Base-by-base conservation (phyloP, 495 filamentous ascomycete species). In the Neurospora sp. region DNA sequence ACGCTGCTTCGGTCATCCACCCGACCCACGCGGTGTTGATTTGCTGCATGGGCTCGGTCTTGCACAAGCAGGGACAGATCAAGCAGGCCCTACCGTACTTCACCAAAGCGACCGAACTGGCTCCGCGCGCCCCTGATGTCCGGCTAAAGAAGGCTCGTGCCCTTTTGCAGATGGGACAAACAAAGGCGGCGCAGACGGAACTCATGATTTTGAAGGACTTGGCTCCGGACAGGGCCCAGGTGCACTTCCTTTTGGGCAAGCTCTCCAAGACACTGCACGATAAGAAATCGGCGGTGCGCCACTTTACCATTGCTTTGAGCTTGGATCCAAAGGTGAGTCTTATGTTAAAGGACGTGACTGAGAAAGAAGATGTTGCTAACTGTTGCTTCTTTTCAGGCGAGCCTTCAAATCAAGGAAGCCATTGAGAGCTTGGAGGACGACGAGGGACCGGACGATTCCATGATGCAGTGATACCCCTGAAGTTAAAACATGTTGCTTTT, bases 241-340 rank as follows among this genome's bases (percentile, higher is more conserved):
- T 99, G 37, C 95, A 97, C 81, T 99, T 96, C 83, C 86, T 94
- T 44, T 87, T 98, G 4, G 96, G 94, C 14, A 93, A 91, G 80
- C 82, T 96, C 73, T 94, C 96, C 81, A 97, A 96, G 84, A 86
- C 84, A 74, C 76, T 97, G 72, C 88, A 88, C 70, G 90, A 97
- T 77, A 95, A 92, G 81, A 88, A 87, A 74, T 86, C 88, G 73
- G 94, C 96, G 46, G 93, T 99, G 71, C 90, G 92, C 76, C 93
- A 97, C 80, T 97, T 96, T 76, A 98, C 96, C 0, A 93, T 92
- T 78, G 96, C 96, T 35, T 81, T 98, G 80, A 97, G 97, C 82
- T 83, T 99, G 77, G 96, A 99, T 86, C 96, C 95, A 38, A 98
- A 98, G 91, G 94, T 96, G 86, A 71, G 83, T 79, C 27, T 31